These are phyloP conservation scores for Daldinia vernicosa DNA, from an alignment of 495 filamentous ascomycete species.

Conservation along the genomic window DNA sequence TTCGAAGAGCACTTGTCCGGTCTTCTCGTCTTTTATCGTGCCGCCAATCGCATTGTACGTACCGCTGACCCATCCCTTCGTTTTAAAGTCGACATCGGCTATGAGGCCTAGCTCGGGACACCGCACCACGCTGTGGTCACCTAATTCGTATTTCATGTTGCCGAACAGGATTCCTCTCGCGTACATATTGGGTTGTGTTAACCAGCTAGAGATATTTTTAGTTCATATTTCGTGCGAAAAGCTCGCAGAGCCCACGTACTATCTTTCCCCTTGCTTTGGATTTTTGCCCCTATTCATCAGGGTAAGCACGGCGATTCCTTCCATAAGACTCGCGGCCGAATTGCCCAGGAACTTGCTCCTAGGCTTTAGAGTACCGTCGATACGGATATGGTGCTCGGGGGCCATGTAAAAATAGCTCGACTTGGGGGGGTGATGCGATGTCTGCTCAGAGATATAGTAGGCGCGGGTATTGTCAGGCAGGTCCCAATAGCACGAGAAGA, in stretches of 20 bases:
- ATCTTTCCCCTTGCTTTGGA: conserved; percentile 78
- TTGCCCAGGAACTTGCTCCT: conserved; percentile 96
- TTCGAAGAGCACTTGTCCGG: conserved; percentile 86
- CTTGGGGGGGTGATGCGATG: conserved; percentile 97
- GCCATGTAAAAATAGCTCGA: conserved; percentile 99
- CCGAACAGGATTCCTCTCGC: conserved; percentile 96
- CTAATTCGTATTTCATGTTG: conserved; percentile 99
- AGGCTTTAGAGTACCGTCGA: conserved; percentile 96
- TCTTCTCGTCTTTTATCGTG: conserved; percentile 87
- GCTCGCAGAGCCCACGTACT: conserved; percentile 64
- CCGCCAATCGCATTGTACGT: conserved; percentile 97
- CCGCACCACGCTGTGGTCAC: conserved; percentile 93
- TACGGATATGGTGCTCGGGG: conserved; percentile 90
- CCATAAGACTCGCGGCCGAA: conserved; percentile 98
- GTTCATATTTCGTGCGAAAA: background rate
- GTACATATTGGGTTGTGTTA: conserved; percentile 99
- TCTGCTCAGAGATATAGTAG: conserved; percentile 97
- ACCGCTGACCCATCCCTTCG: conserved; percentile 95
- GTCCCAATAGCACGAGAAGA: conserved; percentile 95
- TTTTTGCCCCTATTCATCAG: conserved; percentile 78
- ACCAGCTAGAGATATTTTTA: conserved; percentile 39
- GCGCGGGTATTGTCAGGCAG: conserved; percentile 84
- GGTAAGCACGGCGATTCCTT: conserved; percentile 87
- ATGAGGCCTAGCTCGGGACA: conserved; percentile 86
- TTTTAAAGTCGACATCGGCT: conserved; percentile 99